Evolutionary conservation across 2,329 filamentous ascomycete genomes (phyloP), one percentile per base, ranked within the genome.

Genomic region (Dactylellina sp.): DNA sequence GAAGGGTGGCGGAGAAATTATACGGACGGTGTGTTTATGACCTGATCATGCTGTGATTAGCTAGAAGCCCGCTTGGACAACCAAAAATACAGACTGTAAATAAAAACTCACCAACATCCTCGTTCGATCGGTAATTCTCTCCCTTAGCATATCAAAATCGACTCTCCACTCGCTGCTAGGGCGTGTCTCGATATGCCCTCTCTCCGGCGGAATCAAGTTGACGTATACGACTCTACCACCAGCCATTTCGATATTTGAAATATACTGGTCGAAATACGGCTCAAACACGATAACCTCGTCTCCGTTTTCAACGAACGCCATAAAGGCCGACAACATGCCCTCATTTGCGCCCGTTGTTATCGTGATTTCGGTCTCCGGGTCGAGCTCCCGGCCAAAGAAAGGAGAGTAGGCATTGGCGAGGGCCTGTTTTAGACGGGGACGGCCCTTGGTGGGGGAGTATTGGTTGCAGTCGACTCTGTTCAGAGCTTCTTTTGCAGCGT

Each of bases 231-330:
- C 92, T 80, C 90, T 96, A 77, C 95, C 95, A 57, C 95, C 95
- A 0, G 95, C 89, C 93, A 99, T 98, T 82, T 97, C 91, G 76
- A 99, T 98, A 82, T 99, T 99, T 84, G 90, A 93, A 77, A 99
- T 96, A 81, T 98, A 96, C 89, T 99, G 95, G 82, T 99, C 95
- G 81, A 98, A 99, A 83, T 97, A 99, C 9, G 95, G 95, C 83
- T 99, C 95, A 81, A 99, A 97, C 65, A 99, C 87, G 77, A 99
- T 97, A 77, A 97, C 95, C 82, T 99, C 95, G 80, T 99, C 95
- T 11, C 92, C 95, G 0, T 88, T 86, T 82, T 99, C 95, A 70
- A 99, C 89, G 78, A 99, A 99, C 1, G 87, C 95, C 95, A 99
- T 98, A 80, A 99, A 98, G 0, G 93, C 95, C 80, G 91, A 94